phyloP scores from a whole-genome alignment of 306 rosid genomes.

The Canavalia ensiformis region DNA sequence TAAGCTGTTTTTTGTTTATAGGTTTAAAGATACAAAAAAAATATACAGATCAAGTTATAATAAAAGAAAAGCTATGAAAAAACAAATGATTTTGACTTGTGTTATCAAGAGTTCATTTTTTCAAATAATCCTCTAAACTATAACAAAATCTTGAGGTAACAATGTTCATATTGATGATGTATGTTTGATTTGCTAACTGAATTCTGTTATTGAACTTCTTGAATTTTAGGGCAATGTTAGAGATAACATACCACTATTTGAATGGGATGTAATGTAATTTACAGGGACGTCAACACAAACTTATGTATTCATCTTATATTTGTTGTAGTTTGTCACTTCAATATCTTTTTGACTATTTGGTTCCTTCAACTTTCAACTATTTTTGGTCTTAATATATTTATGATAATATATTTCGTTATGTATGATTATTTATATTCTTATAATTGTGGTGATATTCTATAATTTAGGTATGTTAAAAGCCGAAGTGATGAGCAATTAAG shows the following conservation, averaged over 20 bases:
- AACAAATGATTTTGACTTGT: not conserved
- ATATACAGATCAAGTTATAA: not conserved
- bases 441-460: conserved; percentile 25
- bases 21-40: not conserved
- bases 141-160: too few species aligned
- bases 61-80: not conserved
- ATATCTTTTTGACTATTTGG: conserved; percentile 20
- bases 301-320: not conserved
- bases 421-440: conserved; percentile 13
- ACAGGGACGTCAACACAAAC: not conserved
- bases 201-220: not conserved
- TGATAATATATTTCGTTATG: not conserved
- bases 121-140: too few species aligned
- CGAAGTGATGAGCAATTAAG: conserved; percentile 85
- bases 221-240: not conserved
- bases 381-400: conserved; percentile 8
- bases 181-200: too few species aligned
- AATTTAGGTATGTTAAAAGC: conserved; percentile 83
- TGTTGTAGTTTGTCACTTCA: not conserved
- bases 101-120: too few species aligned
- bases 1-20: too few species aligned
- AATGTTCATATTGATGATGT: too few species aligned
- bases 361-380: conserved; percentile 17
- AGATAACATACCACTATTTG: not conserved
- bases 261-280: conserved; percentile 16